Evolutionary conservation across 352 stramenopile genomes (phyloP).

Genomic region (Pythium phragmiticola): DNA sequence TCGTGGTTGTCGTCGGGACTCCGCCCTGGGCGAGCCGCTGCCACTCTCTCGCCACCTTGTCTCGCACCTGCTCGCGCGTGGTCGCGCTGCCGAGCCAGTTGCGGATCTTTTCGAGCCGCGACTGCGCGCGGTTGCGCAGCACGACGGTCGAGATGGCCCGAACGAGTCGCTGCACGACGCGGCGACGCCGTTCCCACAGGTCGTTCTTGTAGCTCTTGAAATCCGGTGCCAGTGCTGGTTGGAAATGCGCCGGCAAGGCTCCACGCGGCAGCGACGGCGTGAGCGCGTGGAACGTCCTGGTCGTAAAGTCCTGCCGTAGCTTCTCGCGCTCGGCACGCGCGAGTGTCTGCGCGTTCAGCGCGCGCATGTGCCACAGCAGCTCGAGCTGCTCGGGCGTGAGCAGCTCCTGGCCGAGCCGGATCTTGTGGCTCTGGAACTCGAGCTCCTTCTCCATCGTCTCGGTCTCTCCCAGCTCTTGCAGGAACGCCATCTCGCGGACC

Average conservation of each 20-base stretch:
- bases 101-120: conserved; percentile 53
- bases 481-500: conserved; percentile 81
- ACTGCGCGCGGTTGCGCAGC: conserved; percentile 57
- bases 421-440: conserved; percentile 81
- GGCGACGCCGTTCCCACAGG: conserved; percentile 72
- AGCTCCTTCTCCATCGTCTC: conserved; percentile 75
- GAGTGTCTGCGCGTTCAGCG: conserved; percentile 33
- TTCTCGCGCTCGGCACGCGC: conserved; percentile 39
- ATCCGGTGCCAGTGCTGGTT: conserved; percentile 39
- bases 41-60: conserved; percentile 63
- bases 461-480: conserved; percentile 76
- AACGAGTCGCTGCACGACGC: conserved; percentile 63
- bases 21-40: conserved; percentile 22
- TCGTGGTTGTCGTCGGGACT: background rate
- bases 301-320: conserved; percentile 41
- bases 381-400: conserved; percentile 49
- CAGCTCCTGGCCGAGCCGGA: conserved; percentile 58
- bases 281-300: conserved; percentile 34
- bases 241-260: conserved; percentile 45
- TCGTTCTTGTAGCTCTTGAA: conserved; percentile 90
- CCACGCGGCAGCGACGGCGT: conserved; percentile 33
- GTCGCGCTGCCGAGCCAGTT: conserved; percentile 45
- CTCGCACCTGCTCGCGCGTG: conserved; percentile 51
- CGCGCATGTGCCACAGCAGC: conserved; percentile 50
- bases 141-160: conserved; percentile 75